Percentiles rank a stretch among this genome's conserved stretches.
Evolutionary conservation across 2,329 filamentous ascomycete species (phyloP).

Genomic region (Colletotrichum chrysophilum): DNA sequence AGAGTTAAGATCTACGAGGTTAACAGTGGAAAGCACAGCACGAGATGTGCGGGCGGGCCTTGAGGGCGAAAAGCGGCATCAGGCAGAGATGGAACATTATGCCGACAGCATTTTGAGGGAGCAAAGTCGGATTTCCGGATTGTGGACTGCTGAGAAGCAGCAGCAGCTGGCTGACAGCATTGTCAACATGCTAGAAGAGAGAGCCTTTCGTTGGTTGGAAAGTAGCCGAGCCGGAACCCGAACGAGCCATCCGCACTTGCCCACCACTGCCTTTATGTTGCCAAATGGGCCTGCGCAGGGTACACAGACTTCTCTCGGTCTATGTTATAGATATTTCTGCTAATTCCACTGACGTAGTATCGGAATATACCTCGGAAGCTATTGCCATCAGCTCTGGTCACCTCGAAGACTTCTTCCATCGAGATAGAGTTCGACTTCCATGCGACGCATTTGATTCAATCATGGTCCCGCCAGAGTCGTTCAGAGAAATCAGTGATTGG

Average conservation of each 20-base stretch:
- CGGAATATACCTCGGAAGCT: not conserved
- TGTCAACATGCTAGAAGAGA: not conserved
- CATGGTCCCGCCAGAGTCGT: not conserved
- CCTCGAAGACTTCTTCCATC: not conserved
- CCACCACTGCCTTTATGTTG: too few relatives aligned
- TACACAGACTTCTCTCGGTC: not conserved
- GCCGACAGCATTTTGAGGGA: not conserved
- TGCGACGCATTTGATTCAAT: not conserved
- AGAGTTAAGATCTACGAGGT: conserved; percentile 12
- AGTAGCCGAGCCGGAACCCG: too few relatives aligned
- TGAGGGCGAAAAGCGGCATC: not conserved
- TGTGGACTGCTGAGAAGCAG: not conserved
- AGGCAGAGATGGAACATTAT: not conserved
- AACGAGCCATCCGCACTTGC: too few relatives aligned
- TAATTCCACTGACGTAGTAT: not conserved
- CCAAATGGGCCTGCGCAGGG: not conserved
- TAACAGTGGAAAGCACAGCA: not conserved
- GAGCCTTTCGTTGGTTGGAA: not conserved
- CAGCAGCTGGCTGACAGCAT: not conserved
- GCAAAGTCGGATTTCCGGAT: not conserved
- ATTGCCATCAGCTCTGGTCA: not conserved
- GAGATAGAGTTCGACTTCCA: not conserved
- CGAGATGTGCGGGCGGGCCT: conserved; percentile 15
- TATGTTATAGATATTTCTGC: too few relatives aligned
- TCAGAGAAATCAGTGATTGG: not conserved